Evolutionary conservation across 2,329 filamentous ascomycete genomes (phyloP), one percentile per base, ranked within the genome.

Genomic region (Massarina eburnea): DNA sequence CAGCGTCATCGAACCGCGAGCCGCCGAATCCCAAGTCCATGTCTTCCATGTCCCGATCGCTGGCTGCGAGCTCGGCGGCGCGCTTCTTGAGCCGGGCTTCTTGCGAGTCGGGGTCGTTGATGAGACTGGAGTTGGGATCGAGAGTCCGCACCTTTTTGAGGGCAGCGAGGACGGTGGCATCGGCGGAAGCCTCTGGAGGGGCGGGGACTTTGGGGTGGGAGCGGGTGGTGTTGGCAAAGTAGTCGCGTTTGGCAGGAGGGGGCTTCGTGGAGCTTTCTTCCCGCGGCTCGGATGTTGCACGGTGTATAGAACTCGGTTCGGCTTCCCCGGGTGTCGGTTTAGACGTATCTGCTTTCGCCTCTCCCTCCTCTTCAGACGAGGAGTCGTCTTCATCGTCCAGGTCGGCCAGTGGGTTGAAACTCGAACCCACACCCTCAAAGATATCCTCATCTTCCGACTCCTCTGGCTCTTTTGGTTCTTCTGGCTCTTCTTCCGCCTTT

Each of bases 1-100:
- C 91, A 39, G 91, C 91, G 61, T 96, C 94, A 43, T 89, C 91
- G 61, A 89, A 86, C 21, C 92, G 81, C 62, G 87, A 94, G 17
- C 85, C 89, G 26, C 94, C 94, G 63, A 99, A 97, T 49, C 91
- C 92, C 77, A 97, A 82, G 63, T 99, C 94, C 73, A 99, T 80
- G 71, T 99, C 92, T 46, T 92, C 85, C 38, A 91, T 83, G 66
- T 97, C 92, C 38, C 91, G 82, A 56, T 88, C 86, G 44, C 84
- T 72, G n/a, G 73, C 74, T 8, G 76, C 82, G 48, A 96, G 76
- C 75, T 96, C 87, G 54, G 82, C 86, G 10, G 73, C 73, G 6
- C 73, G 73, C 44, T 71, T 74, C 67, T 83, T 86, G 41, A 85
- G 82, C 7, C 86, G 84, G 39, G 84, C 84, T 51, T 86, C 81